phyloP scores from a whole-genome alignment of 2,329 filamentous ascomycete species.

The Lasiodiplodia sp. region DNA sequence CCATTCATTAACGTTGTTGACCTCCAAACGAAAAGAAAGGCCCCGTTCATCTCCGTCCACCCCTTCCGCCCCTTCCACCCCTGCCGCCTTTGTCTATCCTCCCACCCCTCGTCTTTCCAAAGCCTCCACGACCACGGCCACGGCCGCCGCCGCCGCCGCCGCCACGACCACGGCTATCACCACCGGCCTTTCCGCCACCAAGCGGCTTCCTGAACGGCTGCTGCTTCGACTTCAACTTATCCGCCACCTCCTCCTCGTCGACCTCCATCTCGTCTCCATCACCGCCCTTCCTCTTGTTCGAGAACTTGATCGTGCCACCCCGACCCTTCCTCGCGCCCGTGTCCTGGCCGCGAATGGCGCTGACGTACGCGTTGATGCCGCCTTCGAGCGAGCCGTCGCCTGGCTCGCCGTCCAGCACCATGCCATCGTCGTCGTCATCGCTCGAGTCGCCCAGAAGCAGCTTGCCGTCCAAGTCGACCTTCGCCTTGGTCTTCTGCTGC shows the following conservation, averaged over 20 bases:
- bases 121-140: slow-evolving; percentile 26
- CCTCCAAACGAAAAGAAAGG: slow-evolving; percentile 1
- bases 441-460: slow-evolving; percentile 71
- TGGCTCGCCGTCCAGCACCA: slow-evolving; percentile 57
- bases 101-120: slow-evolving; percentile 42
- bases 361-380: slow-evolving; percentile 67
- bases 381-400: slow-evolving; percentile 54
- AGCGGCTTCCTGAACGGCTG: slow-evolving; percentile 45
- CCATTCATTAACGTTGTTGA: background rate
- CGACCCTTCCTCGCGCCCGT: slow-evolving; percentile 65
- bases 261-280: slow-evolving; percentile 55
- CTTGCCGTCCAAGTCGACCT: slow-evolving; percentile 79
- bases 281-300: slow-evolving; percentile 52
- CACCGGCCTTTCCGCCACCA: slow-evolving; percentile 36
- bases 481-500: slow-evolving; percentile 64
- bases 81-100: slow-evolving; percentile 25
- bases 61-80: slow-evolving; percentile 22
- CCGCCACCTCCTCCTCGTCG: slow-evolving; percentile 48
- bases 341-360: slow-evolving; percentile 66
- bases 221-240: slow-evolving; percentile 44
- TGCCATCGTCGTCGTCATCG: slow-evolving; percentile 53
- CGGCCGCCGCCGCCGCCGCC: slow-evolving; percentile 31
- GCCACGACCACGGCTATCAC: slow-evolving; percentile 22
- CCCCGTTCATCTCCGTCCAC: slow-evolving; percentile 11
- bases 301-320: slow-evolving; percentile 65